Conservation (phyloP, 1,284 basidiomycete species). For the Ceratobasidium sp. region DNA sequence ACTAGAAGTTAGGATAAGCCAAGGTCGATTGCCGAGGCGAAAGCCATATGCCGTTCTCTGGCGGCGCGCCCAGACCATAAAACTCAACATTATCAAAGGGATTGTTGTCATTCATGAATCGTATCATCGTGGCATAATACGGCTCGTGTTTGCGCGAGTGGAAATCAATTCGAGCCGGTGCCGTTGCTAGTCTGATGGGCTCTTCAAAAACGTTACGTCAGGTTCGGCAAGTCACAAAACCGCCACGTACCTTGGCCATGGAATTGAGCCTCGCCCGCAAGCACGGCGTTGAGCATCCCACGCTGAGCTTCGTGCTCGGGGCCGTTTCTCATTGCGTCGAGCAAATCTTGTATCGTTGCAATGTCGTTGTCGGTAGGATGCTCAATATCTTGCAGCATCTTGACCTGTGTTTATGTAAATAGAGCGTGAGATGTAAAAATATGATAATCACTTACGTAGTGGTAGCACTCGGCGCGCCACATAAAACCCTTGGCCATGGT, state of each 20-base stretch:
- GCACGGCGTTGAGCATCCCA: neutral
- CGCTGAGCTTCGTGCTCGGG: constrained; percentile 1
- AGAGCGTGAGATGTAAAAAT: neutral
- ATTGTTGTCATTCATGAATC: neutral
- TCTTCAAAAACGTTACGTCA: neutral
- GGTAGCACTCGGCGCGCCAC: neutral
- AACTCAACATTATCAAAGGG: neutral
- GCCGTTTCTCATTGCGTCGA: neutral
- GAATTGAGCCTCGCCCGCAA: neutral
- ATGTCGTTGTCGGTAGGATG: neutral
- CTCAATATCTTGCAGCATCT: neutral
- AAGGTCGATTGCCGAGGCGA: neutral
- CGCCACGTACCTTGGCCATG: neutral
- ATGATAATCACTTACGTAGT: neutral
- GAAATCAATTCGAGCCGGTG: neutral
- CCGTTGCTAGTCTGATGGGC: neutral
- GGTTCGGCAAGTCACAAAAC: too few relatives aligned
- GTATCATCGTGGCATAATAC: neutral
- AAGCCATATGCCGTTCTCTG: neutral
- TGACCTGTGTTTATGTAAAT: neutral
- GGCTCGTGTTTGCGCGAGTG: neutral
- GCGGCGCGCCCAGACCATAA: neutral
- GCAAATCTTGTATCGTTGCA: neutral
- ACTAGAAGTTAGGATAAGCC: neutral
- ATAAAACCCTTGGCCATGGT: constrained; percentile 6